Evolutionary conservation across 2,329 filamentous ascomycete genomes (phyloP), one percentile per base, ranked within the genome.

Genomic region (Whalleya microplaca): DNA sequence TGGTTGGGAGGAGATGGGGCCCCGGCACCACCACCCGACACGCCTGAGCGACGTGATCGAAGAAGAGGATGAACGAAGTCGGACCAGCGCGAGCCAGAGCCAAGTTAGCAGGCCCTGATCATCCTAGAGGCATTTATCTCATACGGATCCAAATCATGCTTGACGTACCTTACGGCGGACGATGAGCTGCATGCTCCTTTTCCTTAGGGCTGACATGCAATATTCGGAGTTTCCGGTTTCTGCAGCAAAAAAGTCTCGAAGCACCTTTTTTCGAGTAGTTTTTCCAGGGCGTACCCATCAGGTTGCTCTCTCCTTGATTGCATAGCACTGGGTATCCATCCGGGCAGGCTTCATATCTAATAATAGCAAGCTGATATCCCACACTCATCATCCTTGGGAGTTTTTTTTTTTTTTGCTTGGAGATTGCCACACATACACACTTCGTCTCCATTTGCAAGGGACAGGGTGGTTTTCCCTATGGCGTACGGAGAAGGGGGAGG

Each of bases 31-130:
- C 64, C 92, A 96, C 74, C 92, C 92, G 0, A 96, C 92, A 8
- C 80, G 93, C 54, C 78, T 96, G 61, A 96, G 92, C 72, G 92
- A 96, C 74, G 92, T 96, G 23, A 82, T 95, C 27, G 89, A 92
- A 69, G 92, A 92, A 69, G 89, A 96, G 62, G 91, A 95, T 64
- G 91, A 96, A 74, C 81, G 86, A 48, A 91, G 89, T 70, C 84
- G 89, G 20, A 91, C 89, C 14, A 90, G 89, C 64, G 86, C 86
- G 10, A 88, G 86, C 70, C 81, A 85, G 57, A 88, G 85, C 69
- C 83, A 86, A 59, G 73, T 80, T 62, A 86, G 83, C 68, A 81
- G 83, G 43, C 57, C 59, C 52, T 69, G 44, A 61, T 51, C 9
- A 45, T 41, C 27, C 12, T 23, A n/a, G 45, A 16, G 41, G 10